These are phyloP conservation scores for Dacryopinax primogenitus DNA, from an alignment of 768 basidiomycete genomes.

Conservation along the genomic window DNA sequence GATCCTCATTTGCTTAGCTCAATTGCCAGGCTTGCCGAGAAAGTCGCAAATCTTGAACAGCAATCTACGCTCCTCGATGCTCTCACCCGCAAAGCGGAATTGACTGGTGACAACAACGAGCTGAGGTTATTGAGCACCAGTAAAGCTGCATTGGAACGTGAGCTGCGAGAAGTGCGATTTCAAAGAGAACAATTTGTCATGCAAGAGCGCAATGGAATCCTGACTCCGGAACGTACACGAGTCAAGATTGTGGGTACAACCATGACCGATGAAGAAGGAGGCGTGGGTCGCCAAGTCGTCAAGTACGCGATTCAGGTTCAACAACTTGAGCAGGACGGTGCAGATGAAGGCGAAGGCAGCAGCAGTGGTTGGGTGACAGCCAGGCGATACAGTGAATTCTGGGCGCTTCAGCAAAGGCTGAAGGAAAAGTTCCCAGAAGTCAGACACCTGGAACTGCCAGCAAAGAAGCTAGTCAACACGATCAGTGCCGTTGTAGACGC, in stretches of 20 bases:
- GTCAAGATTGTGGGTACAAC: conserved; percentile 79
- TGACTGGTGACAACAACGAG: conserved; percentile 82
- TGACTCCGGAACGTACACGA: conserved; percentile 69
- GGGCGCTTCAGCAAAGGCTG: conserved; percentile 73
- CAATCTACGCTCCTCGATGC: conserved; percentile 78
- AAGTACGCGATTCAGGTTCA: conserved; percentile 87
- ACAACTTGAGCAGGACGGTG: conserved; percentile 68
- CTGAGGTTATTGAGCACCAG: conserved; percentile 70
- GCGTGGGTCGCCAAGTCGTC: conserved; percentile 67
- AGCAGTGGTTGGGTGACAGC: conserved; percentile 87
- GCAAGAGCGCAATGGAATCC: conserved; percentile 80
- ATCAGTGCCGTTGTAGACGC: conserved; percentile 79
- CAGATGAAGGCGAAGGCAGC: conserved; percentile 35
- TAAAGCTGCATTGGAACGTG: conserved; percentile 65
- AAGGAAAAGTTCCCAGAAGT: conserved; percentile 59
- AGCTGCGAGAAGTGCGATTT: conserved; percentile 72
- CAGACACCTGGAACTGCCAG: conserved; percentile 73
- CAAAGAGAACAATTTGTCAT: conserved; percentile 89
- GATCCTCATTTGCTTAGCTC: conserved; percentile 81
- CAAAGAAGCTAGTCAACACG: conserved; percentile 81
- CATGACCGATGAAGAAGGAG: conserved; percentile 53
- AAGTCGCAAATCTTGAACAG: conserved; percentile 59
- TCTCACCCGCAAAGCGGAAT: conserved; percentile 85
- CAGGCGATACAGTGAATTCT: conserved; percentile 88
- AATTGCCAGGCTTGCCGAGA: conserved; percentile 63